phyloP scores from a whole-genome alignment of 495 filamentous ascomycete species.

The Lophiotrema nucula region DNA sequence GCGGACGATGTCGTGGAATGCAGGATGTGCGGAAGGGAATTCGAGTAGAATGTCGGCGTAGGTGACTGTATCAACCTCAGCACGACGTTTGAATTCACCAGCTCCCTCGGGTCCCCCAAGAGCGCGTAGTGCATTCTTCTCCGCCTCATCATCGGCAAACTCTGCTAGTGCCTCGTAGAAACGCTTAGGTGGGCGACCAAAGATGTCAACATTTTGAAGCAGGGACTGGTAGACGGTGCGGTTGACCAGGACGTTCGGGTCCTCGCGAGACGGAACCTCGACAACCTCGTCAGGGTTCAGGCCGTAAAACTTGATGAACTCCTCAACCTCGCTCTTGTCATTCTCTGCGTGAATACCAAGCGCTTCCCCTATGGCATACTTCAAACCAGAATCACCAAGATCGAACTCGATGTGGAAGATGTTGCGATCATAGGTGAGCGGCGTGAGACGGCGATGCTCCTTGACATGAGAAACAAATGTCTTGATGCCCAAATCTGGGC shows the following conservation, averaged over 20 bases:
- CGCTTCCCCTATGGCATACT: constrained; percentile 96
- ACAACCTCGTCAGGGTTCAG: constrained; percentile 79
- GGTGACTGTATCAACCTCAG: constrained; percentile 90
- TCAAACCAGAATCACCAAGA: constrained; percentile 82
- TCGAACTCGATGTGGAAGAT: constrained; percentile 99
- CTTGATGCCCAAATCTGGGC: constrained; percentile 82
- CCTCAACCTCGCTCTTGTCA: constrained; percentile 69
- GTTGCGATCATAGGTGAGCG: constrained; percentile 87
- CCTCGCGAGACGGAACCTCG: constrained; percentile 85
- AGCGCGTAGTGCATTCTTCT: constrained; percentile 75
- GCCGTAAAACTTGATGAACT: constrained; percentile 88
- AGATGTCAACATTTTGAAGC: constrained; percentile 93
- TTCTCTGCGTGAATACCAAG: constrained; percentile 96
- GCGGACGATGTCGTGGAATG: constrained; percentile 85
- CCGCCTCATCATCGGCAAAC: constrained; percentile 76
- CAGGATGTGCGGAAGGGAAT: constrained; percentile 82
- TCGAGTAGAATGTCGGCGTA: constrained; percentile 88
- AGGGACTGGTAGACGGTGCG: constrained; percentile 92
- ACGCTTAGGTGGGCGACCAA: constrained; percentile 91
- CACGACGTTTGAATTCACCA: constrained; percentile 89
- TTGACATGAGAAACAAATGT: constrained; percentile 86
- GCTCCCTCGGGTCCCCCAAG: constrained; percentile 81
- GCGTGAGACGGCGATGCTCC: constrained; percentile 91
- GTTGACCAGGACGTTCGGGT: constrained; percentile 72
- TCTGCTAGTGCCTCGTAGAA: constrained; percentile 93